Base-by-base conservation (phyloP, 306 rosid genomes). In the Quercus cerris region DNA sequence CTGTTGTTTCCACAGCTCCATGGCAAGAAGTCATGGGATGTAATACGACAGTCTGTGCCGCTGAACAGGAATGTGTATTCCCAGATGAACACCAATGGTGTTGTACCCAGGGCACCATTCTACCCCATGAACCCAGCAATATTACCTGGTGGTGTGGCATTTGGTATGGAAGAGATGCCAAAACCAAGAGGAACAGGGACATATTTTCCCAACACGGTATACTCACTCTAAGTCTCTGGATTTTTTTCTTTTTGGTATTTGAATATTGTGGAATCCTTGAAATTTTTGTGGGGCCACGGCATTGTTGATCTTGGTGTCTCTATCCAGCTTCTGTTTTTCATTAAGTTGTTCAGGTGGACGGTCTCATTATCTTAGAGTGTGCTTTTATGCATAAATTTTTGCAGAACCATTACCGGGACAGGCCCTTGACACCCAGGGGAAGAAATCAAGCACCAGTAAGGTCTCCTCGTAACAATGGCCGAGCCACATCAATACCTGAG, bases 131-230 rank as follows among this genome's bases (percentile, higher is more conserved):
- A 51, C 69, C 56, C 79, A 62, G 78, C 85, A 54, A 62, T 85
- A 74, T 72, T 82, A 54, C 78, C 88, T 7, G 80, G 85, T 51
- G 81, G 83, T 67, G 49, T 35, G 9, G 78, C 80, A 14, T 88
- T 82, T 81, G 78, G 78, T 28, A 49, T 71, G 68, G 89, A 85
- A 56, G 91, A 87, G 77, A 67, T 85, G 75, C 84, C 84, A 18
- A 87, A 85, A 75, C 87, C 88, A 20, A 83, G 91, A 80, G 91
- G 91, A 78, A 87, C 89, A 0, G 91, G 91, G 73, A 87, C 91
- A 8, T 87, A 85, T 74, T 80, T 87, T 80, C 91, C 91, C 74
- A 87, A 87, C 78, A 72, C 54, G 89, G 91, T 87, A 87, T 71
- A 46, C 69, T 74, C 80, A 41, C 80, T 75, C 74, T 78, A 78